Percentiles rank a stretch among this genome's conserved stretches.
Conservation (phyloP, 345 rosid genomes). For the Punica granatum region DNA sequence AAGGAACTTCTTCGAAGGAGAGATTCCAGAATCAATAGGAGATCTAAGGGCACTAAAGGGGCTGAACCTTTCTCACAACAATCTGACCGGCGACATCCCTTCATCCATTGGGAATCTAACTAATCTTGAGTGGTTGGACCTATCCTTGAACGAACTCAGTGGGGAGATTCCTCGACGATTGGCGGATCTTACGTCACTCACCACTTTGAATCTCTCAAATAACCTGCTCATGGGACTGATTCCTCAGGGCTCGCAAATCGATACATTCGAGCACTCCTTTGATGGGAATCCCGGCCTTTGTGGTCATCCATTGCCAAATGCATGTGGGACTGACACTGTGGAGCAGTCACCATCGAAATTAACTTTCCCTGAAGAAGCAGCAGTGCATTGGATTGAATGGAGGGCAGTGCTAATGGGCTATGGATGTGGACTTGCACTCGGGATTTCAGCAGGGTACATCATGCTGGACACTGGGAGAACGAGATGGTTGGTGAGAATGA, state of each 20-base stretch:
- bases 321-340: background rate
- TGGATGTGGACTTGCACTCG: slow-evolving; percentile 5
- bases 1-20: slow-evolving; percentile 8
- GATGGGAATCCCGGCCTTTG: background rate
- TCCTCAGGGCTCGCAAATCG: slow-evolving; percentile 4
- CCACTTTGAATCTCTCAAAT: background rate
- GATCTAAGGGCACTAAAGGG: slow-evolving; percentile 1
- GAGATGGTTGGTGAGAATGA: background rate
- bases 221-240: slow-evolving; percentile 1
- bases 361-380: background rate
- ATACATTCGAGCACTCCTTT: background rate
- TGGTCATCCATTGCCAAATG: slow-evolving; percentile 8
- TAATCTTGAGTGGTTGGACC: slow-evolving; percentile 13
- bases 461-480: background rate
- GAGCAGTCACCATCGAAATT: background rate
- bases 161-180: slow-evolving; percentile 9
- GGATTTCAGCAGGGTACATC: background rate
- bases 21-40: slow-evolving; percentile 7
- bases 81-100: slow-evolving; percentile 1
- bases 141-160: slow-evolving; percentile 10
- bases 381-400: slow-evolving; percentile 6
- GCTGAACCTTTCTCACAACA: slow-evolving; percentile 6
- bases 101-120: background rate
- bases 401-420: slow-evolving; percentile 10
- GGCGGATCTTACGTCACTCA: background rate